These are phyloP conservation scores for Mortierella antarctica DNA, from an alignment of 192 early-diverging fungal species.

Conservation along the genomic window DNA sequence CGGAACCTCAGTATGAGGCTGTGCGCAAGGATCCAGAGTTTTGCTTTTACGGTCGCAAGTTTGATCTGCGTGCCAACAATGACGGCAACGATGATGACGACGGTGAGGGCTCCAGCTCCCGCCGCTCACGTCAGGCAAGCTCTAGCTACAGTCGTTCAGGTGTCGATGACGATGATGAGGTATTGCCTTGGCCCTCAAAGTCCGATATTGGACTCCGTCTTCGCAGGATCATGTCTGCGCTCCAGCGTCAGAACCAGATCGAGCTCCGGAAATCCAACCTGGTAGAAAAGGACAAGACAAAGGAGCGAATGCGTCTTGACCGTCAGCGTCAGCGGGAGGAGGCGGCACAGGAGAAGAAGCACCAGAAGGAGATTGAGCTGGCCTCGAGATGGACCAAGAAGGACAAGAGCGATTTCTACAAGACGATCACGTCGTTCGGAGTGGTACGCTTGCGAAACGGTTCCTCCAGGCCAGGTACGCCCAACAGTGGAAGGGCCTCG, in stretches of 20 bases:
- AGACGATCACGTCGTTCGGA: conserved; percentile 65
- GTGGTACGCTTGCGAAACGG: conserved; percentile 53
- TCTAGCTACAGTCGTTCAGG: background rate
- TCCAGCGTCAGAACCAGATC: conserved; percentile 60
- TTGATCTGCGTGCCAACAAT: conserved; percentile 47
- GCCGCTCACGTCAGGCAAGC: conserved; percentile 40
- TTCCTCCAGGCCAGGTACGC: conserved; percentile 21
- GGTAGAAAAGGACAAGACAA: conserved; percentile 55
- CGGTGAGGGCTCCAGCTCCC: conserved; percentile 33
- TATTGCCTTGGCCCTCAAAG: conserved; percentile 69
- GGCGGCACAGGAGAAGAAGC: conserved; percentile 48
- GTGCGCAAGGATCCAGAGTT: conserved; percentile 67
- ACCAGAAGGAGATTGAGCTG: conserved; percentile 51
- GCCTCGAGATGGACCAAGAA: conserved; percentile 65
- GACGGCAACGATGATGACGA: conserved; percentile 53
- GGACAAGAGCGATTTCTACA: conserved; percentile 62
- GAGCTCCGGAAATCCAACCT: conserved; percentile 48
- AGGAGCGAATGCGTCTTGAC: conserved; percentile 47
- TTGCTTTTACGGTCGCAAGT: conserved; percentile 65
- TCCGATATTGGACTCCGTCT: conserved; percentile 70
- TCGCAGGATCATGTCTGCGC: conserved; percentile 64
- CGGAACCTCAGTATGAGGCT: conserved; percentile 51
- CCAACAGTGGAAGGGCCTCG: conserved; percentile 58
- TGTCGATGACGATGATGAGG: conserved; percentile 35
- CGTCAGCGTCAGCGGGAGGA: conserved; percentile 57